These are phyloP conservation scores for Pelagophyceae sp. DNA, from an alignment of 352 stramenopile genomes.

Conservation along the genomic window DNA sequence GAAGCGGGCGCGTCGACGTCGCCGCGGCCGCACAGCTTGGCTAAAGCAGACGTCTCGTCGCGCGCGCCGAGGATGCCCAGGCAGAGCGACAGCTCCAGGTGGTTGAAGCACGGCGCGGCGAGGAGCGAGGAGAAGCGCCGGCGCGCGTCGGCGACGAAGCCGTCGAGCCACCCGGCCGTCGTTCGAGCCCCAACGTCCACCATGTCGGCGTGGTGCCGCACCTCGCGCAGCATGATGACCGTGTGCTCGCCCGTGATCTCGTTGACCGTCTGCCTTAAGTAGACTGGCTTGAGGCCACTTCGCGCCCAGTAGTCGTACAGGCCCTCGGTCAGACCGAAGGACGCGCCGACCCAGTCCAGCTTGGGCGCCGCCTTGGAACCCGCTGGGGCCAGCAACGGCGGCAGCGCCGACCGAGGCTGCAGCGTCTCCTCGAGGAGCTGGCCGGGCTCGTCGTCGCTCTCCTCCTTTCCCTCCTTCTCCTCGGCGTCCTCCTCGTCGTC, in stretches of 20 bases:
- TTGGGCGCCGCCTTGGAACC: constrained; percentile 81
- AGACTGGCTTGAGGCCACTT: constrained; percentile 86
- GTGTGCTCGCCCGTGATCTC: constrained; percentile 97
- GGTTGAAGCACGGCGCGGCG: constrained; percentile 72
- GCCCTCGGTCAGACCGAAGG: constrained; percentile 88
- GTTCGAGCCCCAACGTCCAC: too few species aligned
- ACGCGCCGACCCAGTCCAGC: constrained; percentile 96
- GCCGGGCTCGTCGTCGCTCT: constrained; percentile 35
- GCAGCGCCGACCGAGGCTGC: constrained; percentile 85
- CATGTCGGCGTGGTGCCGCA: constrained; percentile 37
- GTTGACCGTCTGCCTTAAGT: constrained; percentile 97
- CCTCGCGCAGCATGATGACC: constrained; percentile 71
- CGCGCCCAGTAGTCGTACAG: constrained; percentile 94
- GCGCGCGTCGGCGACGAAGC: constrained; percentile 84
- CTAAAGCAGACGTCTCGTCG: constrained; percentile 48
- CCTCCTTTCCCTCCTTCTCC: constrained; percentile 30
- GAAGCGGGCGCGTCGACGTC: constrained; percentile 47
- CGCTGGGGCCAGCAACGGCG: constrained; percentile 86
- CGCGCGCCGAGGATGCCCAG: constrained; percentile 73
- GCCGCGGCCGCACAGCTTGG: constrained; percentile 13
- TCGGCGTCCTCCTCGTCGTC: constrained; percentile 40
- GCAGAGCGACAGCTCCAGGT: constrained; percentile 75
- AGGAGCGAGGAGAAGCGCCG: constrained; percentile 85
- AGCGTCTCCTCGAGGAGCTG: constrained; percentile 14
- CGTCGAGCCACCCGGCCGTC: constrained; percentile 80